phyloP scores from a whole-genome alignment of 2,329 filamentous ascomycete species.

The Trichoderma cornu-damae region DNA sequence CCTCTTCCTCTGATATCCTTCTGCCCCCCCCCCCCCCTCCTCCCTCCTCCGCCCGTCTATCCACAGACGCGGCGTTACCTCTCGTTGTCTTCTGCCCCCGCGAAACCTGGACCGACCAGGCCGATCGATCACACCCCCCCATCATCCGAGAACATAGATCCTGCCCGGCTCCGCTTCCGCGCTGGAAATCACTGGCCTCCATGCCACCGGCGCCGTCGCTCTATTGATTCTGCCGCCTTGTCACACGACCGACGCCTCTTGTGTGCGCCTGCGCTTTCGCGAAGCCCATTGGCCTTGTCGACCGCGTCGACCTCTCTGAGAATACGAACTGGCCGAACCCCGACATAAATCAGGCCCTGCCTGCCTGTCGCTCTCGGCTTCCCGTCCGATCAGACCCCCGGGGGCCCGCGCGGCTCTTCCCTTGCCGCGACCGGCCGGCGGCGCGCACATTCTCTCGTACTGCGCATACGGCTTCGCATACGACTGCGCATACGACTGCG shows the following conservation, averaged over 20 bases:
- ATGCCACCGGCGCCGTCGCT: conserved; percentile 22
- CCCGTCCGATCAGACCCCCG: conserved; percentile 26
- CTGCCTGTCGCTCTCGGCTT: conserved; percentile 22
- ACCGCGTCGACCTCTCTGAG: conserved; percentile 19
- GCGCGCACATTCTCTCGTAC: not conserved
- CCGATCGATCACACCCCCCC: conserved; percentile 16
- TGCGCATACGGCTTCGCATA: not conserved
- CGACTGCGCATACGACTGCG: not conserved
- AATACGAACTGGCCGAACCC: conserved; percentile 31
- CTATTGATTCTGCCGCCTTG: conserved; percentile 26
- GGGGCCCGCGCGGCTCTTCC: conserved; percentile 25
- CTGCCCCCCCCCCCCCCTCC: not conserved
- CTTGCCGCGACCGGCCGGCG: conserved; percentile 5
- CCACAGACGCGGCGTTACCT: conserved; percentile 19
- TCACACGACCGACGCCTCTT: conserved; percentile 25
- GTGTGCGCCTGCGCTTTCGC: conserved; percentile 19
- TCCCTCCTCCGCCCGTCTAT: not conserved
- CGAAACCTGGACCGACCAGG: conserved; percentile 5
- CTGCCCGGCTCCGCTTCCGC: conserved; percentile 20
- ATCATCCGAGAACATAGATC: conserved; percentile 4
- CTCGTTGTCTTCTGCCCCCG: not conserved
- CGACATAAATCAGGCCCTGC: conserved; percentile 25
- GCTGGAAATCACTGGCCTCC: conserved; percentile 22
- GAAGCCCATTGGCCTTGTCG: conserved; percentile 26
- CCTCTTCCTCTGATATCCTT: not conserved